A percentile compares a stretch with the other conserved stretches of the same genome.
Conservation (phyloP, 116 monocot genomes). For the Phalaenopsis hybrid region DNA sequence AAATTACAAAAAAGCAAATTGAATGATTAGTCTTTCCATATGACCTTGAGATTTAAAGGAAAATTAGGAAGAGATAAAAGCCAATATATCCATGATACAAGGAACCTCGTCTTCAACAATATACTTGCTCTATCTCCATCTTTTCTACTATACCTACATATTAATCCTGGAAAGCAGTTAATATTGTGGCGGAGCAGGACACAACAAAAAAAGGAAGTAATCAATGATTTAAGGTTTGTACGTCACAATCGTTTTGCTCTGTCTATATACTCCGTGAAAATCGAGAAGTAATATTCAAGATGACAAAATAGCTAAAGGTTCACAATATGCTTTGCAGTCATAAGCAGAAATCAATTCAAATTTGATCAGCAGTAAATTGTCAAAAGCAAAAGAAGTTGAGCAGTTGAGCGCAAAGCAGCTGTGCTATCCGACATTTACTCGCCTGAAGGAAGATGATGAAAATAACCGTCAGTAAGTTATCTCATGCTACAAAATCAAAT, state of each 20-base stretch:
- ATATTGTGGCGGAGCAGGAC: slow-evolving; percentile 20
- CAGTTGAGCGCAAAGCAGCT: neutral
- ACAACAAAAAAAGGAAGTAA: slow-evolving; percentile 4
- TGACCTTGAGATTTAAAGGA: neutral
- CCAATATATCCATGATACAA: slow-evolving; percentile 28
- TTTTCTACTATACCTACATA: slow-evolving; percentile 65
- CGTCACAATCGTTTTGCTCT: neutral
- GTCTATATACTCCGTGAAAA: neutral
- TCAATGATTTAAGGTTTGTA: neutral
- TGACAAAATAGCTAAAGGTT: neutral
- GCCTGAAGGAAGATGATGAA: neutral
- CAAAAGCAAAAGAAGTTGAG: neutral
- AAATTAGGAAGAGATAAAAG: slow-evolving; percentile 20
- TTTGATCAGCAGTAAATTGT: neutral
- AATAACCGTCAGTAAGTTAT: neutral
- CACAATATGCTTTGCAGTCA: neutral
- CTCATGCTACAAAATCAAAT: neutral
- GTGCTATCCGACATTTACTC: neutral
- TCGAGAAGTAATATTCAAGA: neutral
- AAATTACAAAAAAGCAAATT: slow-evolving; percentile 23
- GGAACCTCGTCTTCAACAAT: slow-evolving; percentile 64
- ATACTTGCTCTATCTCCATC: slow-evolving; percentile 65
- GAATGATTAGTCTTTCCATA: slow-evolving; percentile 17
- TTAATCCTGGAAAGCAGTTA: slow-evolving; percentile 53
- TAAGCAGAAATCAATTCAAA: neutral